phyloP scores from a whole-genome alignment of 257 asterid species.

The Solanum bulbocastanum region DNA sequence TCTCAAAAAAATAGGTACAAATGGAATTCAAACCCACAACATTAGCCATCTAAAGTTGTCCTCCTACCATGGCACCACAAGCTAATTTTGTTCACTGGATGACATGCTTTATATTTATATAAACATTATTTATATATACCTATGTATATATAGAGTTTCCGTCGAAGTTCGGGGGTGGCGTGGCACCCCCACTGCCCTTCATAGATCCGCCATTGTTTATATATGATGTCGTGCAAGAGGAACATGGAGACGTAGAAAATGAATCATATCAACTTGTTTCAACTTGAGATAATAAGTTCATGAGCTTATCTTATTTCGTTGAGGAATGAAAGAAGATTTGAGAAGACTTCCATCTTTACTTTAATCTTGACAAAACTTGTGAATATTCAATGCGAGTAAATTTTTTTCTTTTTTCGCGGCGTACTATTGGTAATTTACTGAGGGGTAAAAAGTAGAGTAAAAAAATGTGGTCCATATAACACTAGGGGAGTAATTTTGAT shows the following conservation, averaged over 20 bases:
- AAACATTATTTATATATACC: no score
- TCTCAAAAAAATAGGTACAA: no score
- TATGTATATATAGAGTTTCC: no score
- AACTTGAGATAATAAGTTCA: background rate
- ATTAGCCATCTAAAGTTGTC: no score
- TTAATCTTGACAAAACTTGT: background rate
- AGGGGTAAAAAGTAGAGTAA: background rate
- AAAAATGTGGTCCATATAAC: background rate
- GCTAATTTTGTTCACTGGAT: no score
- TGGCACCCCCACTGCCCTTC: no score
- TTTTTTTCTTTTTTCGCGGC: background rate
- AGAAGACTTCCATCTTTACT: background rate
- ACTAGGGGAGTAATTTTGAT: background rate
- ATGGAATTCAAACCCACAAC: no score
- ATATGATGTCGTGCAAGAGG: no score
- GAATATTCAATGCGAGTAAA: background rate
- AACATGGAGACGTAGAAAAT: background rate
- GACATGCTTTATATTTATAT: no score
- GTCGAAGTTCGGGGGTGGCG: no score
- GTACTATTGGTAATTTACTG: background rate
- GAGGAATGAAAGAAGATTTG: background rate
- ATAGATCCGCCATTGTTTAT: no score
- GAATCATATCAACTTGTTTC: background rate
- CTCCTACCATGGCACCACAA: no score
- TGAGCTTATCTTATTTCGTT: background rate